Evolutionary conservation across 2,329 filamentous ascomycete genomes (phyloP).

Genomic region (Aspergillus novoparasiticus): DNA sequence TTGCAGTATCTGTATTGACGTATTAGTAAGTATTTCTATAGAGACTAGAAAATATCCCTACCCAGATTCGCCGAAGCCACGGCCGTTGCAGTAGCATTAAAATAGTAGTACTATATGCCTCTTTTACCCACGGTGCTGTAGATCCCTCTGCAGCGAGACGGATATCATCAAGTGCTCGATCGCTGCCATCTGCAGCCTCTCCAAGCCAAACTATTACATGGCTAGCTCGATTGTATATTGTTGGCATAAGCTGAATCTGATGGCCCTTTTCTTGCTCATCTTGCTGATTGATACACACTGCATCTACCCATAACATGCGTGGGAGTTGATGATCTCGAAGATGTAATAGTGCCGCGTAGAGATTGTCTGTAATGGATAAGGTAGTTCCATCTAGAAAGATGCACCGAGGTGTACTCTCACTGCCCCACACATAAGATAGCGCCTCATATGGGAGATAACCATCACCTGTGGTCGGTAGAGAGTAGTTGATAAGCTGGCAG

Average conservation of each 20-base stretch:
- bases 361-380: background rate
- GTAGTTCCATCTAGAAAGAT: background rate
- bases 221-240: constrained; percentile 19
- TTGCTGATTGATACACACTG: constrained; percentile 27
- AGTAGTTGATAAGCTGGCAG: background rate
- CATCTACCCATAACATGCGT: constrained; percentile 19
- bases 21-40: background rate
- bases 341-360: constrained; percentile 2
- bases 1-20: background rate
- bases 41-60: background rate
- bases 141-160: background rate
- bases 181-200: background rate
- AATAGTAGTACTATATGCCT: too few relatives aligned
- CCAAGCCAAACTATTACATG: constrained; percentile 20
- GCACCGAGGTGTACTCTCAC: background rate
- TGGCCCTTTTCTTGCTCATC: constrained; percentile 20
- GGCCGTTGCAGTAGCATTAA: background rate
- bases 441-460: background rate
- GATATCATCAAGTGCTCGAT: constrained; percentile 3
- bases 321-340: background rate
- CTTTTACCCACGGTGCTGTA: too few relatives aligned
- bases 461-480: background rate
- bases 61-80: constrained; percentile 8
- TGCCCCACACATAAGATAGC: background rate
- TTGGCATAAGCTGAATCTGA: constrained; percentile 25